These are phyloP conservation scores for Naganishia albida DNA, from an alignment of 1,284 basidiomycete genomes.

Conservation along the genomic window DNA sequence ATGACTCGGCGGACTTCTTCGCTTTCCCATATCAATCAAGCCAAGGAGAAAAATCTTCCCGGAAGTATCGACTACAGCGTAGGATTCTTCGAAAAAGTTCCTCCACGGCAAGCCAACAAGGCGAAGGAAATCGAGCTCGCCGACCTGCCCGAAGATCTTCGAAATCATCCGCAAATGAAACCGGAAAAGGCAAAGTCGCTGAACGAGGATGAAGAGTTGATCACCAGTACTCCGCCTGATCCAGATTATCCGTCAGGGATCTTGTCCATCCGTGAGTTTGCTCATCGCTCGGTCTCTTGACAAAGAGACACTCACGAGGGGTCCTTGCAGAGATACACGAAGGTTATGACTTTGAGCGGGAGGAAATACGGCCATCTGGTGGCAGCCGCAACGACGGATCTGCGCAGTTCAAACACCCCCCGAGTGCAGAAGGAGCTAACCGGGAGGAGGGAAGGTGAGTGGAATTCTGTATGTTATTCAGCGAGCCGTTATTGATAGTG, in stretches of 20 bases:
- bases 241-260: constrained; percentile 26
- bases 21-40: constrained; percentile 15
- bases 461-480: neutral
- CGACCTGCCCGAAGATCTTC: constrained; percentile 20
- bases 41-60: constrained; percentile 6
- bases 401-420: constrained; percentile 25
- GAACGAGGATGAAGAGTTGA: constrained; percentile 20
- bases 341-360: constrained; percentile 26
- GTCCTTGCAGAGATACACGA: constrained; percentile 29
- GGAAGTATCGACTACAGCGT: constrained; percentile 27
- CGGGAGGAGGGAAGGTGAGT: constrained; percentile 30
- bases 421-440: constrained; percentile 18
- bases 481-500: neutral
- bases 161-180: constrained; percentile 21
- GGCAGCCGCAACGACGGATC: constrained; percentile 13
- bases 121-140: constrained; percentile 1
- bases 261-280: constrained; percentile 27
- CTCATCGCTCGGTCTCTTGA: too few relatives aligned
- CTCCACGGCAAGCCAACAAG: neutral
- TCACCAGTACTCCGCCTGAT: constrained; percentile 19
- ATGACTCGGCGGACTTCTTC: constrained; percentile 20
- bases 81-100: constrained; percentile 28
- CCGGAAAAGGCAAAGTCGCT: constrained; percentile 12
- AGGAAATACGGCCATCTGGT: constrained; percentile 14
- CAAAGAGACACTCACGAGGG: neutral